Percentiles rank a stretch among this genome's conserved stretches.
phyloP scores from a whole-genome alignment of 2,329 filamentous ascomycete species.

The Calonectria fujianensis region DNA sequence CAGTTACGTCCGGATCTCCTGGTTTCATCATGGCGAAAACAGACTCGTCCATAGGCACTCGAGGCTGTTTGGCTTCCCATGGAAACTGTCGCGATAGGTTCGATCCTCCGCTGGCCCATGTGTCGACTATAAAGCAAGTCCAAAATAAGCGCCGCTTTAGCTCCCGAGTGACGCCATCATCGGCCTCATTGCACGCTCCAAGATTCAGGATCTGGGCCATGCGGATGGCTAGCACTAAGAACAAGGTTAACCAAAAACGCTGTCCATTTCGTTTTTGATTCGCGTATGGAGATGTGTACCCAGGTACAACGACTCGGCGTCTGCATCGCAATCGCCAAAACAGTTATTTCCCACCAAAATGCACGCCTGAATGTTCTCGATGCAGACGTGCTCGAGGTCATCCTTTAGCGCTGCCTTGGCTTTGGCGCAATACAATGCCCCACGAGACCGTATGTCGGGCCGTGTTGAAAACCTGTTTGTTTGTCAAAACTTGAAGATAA shows the following conservation, averaged over 20 bases:
- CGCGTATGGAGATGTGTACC: constrained; percentile 44
- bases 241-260: constrained; percentile 17
- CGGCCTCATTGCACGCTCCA: constrained; percentile 39
- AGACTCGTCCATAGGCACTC: constrained; percentile 57
- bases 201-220: constrained; percentile 60
- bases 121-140: constrained; percentile 59
- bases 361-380: constrained; percentile 60
- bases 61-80: constrained; percentile 42
- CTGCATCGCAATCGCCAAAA: constrained; percentile 54
- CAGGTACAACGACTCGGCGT: constrained; percentile 59
- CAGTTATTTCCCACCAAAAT: constrained; percentile 59
- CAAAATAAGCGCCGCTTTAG: constrained; percentile 59
- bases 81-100: constrained; percentile 55
- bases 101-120: constrained; percentile 59
- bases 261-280: not conserved
- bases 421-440: constrained; percentile 44
- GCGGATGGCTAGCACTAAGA: constrained; percentile 55
- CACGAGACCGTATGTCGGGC: constrained; percentile 42
- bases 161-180: constrained; percentile 55
- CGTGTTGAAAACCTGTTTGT: constrained; percentile 38
- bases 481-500: not conserved
- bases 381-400: constrained; percentile 56
- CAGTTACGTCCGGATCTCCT: constrained; percentile 48
- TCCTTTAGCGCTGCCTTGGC: constrained; percentile 53
- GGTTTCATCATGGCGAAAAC: constrained; percentile 49